These are phyloP conservation scores for Penicillium canariense DNA, from an alignment of 495 filamentous ascomycete genomes.

Conservation along the genomic window DNA sequence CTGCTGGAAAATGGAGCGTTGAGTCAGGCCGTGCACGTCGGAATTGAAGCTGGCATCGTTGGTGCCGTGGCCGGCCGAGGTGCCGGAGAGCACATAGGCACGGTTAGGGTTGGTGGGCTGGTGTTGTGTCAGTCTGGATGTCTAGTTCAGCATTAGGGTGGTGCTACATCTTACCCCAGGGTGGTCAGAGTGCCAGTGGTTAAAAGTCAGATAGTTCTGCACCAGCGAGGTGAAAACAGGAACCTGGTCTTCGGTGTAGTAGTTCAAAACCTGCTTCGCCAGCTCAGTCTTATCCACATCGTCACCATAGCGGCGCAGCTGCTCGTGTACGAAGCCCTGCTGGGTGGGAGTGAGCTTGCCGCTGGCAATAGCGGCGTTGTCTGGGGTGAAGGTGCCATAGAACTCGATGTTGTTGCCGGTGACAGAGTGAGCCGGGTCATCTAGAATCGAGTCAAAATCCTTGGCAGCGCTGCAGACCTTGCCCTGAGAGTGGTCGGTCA, in stretches of 20 bases:
- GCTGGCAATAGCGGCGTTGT: slow-evolving; percentile 35
- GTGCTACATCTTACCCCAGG: slow-evolving; percentile 39
- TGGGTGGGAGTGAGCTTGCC: slow-evolving; percentile 34
- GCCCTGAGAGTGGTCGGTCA: slow-evolving; percentile 37
- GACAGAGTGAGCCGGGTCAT: slow-evolving; percentile 52
- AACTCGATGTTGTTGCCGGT: slow-evolving; percentile 53
- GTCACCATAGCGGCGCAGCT: slow-evolving; percentile 34
- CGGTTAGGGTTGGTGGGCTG: slow-evolving; percentile 52
- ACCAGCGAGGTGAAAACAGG: slow-evolving; percentile 46
- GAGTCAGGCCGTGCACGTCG: slow-evolving; percentile 33
- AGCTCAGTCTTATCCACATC: slow-evolving; percentile 34
- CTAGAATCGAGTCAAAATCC: slow-evolving; percentile 42
- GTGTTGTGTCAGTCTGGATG: slow-evolving; percentile 9
- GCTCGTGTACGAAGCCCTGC: slow-evolving; percentile 50
- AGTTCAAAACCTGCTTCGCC: slow-evolving; percentile 48
- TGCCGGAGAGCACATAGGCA: slow-evolving; percentile 44
- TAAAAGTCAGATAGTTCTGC: slow-evolving; percentile 52
- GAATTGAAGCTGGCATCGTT: slow-evolving; percentile 44
- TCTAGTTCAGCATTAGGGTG: not conserved
- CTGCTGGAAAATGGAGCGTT: slow-evolving; percentile 48
- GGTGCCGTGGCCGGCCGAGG: slow-evolving; percentile 44
- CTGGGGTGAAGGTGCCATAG: slow-evolving; percentile 43
- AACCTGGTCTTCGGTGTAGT: slow-evolving; percentile 50
- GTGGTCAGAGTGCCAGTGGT: slow-evolving; percentile 51
- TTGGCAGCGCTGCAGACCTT: slow-evolving; percentile 39